A percentile compares a stretch with the other conserved stretches of the same genome.
Evolutionary conservation across 306 rosid genomes (phyloP).

Genomic region (Cucurbita ficifolia): DNA sequence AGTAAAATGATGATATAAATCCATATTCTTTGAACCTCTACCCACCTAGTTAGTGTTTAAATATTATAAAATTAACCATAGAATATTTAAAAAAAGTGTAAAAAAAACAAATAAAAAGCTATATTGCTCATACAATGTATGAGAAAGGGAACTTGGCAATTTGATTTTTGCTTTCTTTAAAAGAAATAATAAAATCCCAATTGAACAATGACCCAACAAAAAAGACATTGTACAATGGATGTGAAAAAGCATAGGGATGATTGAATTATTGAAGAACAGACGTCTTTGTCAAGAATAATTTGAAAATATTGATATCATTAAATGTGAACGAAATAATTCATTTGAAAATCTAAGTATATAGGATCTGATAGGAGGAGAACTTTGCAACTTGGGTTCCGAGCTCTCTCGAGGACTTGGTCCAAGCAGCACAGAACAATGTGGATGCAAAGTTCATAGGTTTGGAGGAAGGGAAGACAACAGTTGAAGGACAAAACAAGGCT

Average conservation of each 20-base stretch:
- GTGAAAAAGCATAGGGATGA: background rate
- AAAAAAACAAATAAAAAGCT: background rate
- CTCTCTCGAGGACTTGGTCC: conserved; percentile 44
- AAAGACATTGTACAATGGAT: background rate
- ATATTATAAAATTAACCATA: background rate
- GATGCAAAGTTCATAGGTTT: conserved; percentile 46
- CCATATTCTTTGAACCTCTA: background rate
- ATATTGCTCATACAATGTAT: background rate
- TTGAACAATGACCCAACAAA: background rate
- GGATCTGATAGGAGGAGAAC: too few relatives aligned
- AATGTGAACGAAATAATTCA: too few relatives aligned
- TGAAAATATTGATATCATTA: too few relatives aligned
- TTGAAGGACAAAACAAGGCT: conserved; percentile 40
- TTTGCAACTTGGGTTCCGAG: too few relatives aligned
- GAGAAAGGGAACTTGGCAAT: background rate
- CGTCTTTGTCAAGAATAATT: too few relatives aligned
- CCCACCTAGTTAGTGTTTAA: background rate
- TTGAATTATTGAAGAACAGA: background rate
- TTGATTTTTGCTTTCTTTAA: background rate
- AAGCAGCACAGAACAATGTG: conserved; percentile 78
- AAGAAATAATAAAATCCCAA: background rate
- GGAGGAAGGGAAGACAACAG: conserved; percentile 39
- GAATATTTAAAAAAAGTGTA: background rate
- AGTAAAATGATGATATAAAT: background rate
- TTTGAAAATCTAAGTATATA: too few relatives aligned